Evolutionary conservation across 371 early-diverging fungal species (phyloP), one percentile per base, ranked within the genome.

Genomic region (Rhizopus stolonifer): DNA sequence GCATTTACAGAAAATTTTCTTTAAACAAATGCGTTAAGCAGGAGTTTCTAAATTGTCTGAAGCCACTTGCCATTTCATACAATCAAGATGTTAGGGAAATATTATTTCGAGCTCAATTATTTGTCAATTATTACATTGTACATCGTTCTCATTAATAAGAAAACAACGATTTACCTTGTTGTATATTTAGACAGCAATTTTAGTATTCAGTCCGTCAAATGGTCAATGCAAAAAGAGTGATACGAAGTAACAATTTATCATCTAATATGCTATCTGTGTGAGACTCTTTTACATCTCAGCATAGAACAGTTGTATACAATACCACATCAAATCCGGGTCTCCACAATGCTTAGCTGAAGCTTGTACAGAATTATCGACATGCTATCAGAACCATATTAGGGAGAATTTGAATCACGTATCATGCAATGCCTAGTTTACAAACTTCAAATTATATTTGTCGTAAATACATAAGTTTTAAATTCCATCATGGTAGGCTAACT

Each of bases 191-290:
- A 11, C 29, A 29, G 29, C 6, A 1, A 1, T 29, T 0, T 29
- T 29, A 0, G 29, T 64, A 58, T 51, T 64, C 54, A 48, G 55
- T 45, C 18, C 31, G 26, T 18, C 47, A 46, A 23, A 11, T 46
- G 18, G 32, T 46, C 13, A 46, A 26, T 21, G 34, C 21, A 6
- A 48, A 32, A 33, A 31, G 48, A 33, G 33, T 34, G 11, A 33
- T 34, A 34, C n/a, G n/a, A n/a, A 15, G 3, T 22, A 33, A 19
- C 19, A 33, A 9, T 21, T 1, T 19, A 21, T 21, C 48, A 5
- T 3, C 0, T 13, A 32, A 48, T 48, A 33, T 48, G 22, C 4
- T 13, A 9, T 11, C 15, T 19, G 6, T 29, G n/a, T 46, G 46
- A 31, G 29, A 26, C 8, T 6, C 29, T 1, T 46, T 46, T 23